phyloP scores from a whole-genome alignment of 2,329 filamentous ascomycete genomes.

The Botryotinia globosa region DNA sequence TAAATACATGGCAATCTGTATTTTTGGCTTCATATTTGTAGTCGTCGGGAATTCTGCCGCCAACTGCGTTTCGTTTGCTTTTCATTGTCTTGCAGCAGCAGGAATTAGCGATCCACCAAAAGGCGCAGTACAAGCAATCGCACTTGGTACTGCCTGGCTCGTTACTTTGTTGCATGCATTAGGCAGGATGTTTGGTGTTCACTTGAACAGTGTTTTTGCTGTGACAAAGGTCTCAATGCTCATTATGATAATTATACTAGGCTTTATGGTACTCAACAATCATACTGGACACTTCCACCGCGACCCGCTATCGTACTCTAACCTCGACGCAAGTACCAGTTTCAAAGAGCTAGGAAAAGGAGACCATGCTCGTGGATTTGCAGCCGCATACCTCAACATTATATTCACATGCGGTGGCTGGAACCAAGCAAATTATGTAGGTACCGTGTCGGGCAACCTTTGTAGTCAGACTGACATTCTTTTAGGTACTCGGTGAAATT shows the following conservation, averaged over 20 bases:
- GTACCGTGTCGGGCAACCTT: background rate
- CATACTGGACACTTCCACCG: constrained; percentile 10
- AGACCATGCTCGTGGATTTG: constrained; percentile 37
- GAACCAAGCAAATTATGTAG: constrained; percentile 46
- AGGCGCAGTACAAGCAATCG: constrained; percentile 47
- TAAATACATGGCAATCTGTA: constrained; percentile 35
- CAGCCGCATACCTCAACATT: constrained; percentile 45
- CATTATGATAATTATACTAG: constrained; percentile 45
- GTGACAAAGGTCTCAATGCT: constrained; percentile 50
- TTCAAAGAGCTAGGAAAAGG: constrained; percentile 23
- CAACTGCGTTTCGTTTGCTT: constrained; percentile 51
- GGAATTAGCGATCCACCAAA: constrained; percentile 30
- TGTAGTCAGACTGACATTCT: constrained; percentile 39
- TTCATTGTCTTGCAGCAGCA: constrained; percentile 45
- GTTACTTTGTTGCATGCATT: constrained; percentile 49
- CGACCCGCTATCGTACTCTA: constrained; percentile 16
- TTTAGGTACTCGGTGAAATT: constrained; percentile 33
- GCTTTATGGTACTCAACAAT: constrained; percentile 26
- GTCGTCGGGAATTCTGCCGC: constrained; percentile 50
- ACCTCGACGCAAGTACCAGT: constrained; percentile 21
- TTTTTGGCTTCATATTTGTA: constrained; percentile 40
- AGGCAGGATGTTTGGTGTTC: constrained; percentile 50
- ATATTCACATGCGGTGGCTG: constrained; percentile 45
- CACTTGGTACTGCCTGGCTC: constrained; percentile 45
- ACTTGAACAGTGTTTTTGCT: constrained; percentile 50